Percentiles rank a stretch among this genome's conserved stretches.
Conservation (phyloP, 2,329 filamentous ascomycete genomes). For the Claviceps spartinae region DNA sequence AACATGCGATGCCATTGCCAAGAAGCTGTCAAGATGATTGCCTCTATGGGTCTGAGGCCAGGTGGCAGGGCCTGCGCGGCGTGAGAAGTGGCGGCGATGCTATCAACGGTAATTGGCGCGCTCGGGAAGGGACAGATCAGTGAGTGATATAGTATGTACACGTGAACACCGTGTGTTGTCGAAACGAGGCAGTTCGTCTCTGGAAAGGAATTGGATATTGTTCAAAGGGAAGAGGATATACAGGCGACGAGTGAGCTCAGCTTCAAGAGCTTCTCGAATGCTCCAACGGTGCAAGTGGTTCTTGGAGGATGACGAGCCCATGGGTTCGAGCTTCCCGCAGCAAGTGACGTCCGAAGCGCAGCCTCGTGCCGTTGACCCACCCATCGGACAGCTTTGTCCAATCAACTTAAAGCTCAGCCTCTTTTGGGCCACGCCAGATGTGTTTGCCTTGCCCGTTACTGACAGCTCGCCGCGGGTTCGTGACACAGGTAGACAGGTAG, state of each 20-base stretch:
- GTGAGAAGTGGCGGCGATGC: neutral
- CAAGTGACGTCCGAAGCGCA: neutral
- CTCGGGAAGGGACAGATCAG: no score
- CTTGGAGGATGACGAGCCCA: neutral
- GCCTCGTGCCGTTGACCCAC: constrained; percentile 1
- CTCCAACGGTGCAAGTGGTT: neutral
- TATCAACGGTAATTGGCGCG: neutral
- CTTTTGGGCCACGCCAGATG: constrained; percentile 11
- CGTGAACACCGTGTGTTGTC: no score
- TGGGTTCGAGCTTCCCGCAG: neutral
- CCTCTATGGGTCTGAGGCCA: no score
- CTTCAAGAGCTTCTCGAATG: constrained; percentile 4
- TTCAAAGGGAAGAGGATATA: no score
- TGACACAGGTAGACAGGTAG: neutral
- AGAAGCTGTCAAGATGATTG: neutral
- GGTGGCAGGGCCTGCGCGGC: no score
- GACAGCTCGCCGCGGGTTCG: neutral
- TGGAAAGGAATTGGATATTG: no score
- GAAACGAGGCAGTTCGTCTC: no score
- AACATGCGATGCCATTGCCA: constrained; percentile 70
- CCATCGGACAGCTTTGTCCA: constrained; percentile 5
- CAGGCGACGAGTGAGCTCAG: neutral
- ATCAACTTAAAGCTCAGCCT: constrained; percentile 2
- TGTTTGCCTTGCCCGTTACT: constrained; percentile 10
- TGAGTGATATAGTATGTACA: no score